Percentiles rank a stretch among this genome's conserved stretches.
These are phyloP conservation scores for Jacaranda copaia DNA, from an alignment of 257 asterid species.

Conservation along the genomic window DNA sequence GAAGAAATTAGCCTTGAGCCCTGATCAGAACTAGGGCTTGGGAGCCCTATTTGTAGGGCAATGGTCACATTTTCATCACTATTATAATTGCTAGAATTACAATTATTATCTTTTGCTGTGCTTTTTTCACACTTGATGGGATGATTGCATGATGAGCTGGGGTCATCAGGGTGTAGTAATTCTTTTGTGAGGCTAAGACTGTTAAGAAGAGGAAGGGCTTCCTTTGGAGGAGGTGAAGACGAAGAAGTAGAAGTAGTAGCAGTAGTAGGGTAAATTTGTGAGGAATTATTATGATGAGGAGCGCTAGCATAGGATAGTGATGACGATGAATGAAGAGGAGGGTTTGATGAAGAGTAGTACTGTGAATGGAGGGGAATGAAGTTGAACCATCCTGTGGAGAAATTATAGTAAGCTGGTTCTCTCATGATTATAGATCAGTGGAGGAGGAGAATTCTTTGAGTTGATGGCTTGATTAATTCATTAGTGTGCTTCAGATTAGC, in stretches of 20 bases:
- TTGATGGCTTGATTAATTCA: constrained; percentile 30
- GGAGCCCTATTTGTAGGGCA: constrained; percentile 76
- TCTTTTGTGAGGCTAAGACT: constrained; percentile 43
- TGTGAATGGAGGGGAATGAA: constrained; percentile 54
- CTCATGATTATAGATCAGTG: constrained; percentile 51
- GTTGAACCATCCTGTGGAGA: constrained; percentile 62
- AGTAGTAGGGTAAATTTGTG: neutral
- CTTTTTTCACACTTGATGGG: constrained; percentile 20
- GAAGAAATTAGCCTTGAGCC: constrained; percentile 5
- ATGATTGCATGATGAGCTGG: constrained; percentile 27
- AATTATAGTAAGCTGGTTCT: constrained; percentile 57
- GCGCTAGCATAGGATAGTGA: neutral
- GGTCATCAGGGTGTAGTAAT: neutral
- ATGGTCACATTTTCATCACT: constrained; percentile 44
- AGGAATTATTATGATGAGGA: neutral
- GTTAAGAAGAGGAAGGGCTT: constrained; percentile 86
- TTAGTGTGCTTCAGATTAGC: constrained; percentile 33
- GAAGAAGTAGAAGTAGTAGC: neutral
- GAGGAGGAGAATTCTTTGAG: constrained; percentile 17
- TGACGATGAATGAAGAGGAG: constrained; percentile 20
- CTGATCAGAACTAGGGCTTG: constrained; percentile 62
- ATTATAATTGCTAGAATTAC: neutral
- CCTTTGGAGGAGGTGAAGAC: constrained; percentile 42
- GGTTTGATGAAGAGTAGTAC: constrained; percentile 32
- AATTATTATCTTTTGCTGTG: neutral